These are phyloP conservation scores for Didymella pinodella DNA, from an alignment of 2,329 filamentous ascomycete species.

Conservation along the genomic window DNA sequence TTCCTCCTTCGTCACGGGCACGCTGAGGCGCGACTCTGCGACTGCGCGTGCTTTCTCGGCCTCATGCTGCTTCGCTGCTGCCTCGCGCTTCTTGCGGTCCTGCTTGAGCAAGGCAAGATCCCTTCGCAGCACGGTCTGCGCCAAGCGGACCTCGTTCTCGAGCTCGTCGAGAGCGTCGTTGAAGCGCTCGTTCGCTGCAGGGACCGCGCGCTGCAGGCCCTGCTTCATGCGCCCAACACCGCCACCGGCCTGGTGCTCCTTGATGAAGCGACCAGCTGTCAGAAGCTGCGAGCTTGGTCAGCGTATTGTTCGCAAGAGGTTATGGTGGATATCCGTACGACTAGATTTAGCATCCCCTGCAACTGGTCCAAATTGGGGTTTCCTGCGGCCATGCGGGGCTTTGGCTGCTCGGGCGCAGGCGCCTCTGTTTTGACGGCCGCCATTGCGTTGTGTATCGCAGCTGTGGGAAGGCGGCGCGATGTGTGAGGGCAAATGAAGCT, in stretches of 20 bases:
- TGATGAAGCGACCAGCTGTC: slow-evolving; percentile 56
- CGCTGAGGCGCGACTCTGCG: slow-evolving; percentile 35
- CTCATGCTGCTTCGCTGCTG: slow-evolving; percentile 42
- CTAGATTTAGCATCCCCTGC: slow-evolving; percentile 57
- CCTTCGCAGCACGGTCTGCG: slow-evolving; percentile 46
- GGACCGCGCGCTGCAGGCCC: slow-evolving; percentile 50
- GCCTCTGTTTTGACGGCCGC: slow-evolving; percentile 23
- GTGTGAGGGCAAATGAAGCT: slow-evolving; percentile 14
- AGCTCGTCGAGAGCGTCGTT: slow-evolving; percentile 62
- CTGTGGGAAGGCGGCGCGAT: neutral
- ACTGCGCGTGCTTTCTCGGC: slow-evolving; percentile 44
- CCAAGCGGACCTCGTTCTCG: slow-evolving; percentile 54
- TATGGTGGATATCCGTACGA: slow-evolving; percentile 47
- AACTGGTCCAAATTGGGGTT: slow-evolving; percentile 53
- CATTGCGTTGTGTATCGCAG: slow-evolving; percentile 17
- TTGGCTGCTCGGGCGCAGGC: slow-evolving; percentile 19
- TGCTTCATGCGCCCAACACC: slow-evolving; percentile 43
- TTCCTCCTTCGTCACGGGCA: slow-evolving; percentile 17
- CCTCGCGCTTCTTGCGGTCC: slow-evolving; percentile 48
- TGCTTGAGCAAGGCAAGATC: slow-evolving; percentile 49
- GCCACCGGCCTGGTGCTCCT: slow-evolving; percentile 48
- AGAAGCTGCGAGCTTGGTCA: slow-evolving; percentile 47
- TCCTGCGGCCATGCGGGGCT: slow-evolving; percentile 21
- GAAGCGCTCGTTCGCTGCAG: slow-evolving; percentile 54
- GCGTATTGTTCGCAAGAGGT: slow-evolving; percentile 13